Evolutionary conservation across 768 basidiomycete genomes (phyloP).

Genomic region (Auriscalpium microsporum): DNA sequence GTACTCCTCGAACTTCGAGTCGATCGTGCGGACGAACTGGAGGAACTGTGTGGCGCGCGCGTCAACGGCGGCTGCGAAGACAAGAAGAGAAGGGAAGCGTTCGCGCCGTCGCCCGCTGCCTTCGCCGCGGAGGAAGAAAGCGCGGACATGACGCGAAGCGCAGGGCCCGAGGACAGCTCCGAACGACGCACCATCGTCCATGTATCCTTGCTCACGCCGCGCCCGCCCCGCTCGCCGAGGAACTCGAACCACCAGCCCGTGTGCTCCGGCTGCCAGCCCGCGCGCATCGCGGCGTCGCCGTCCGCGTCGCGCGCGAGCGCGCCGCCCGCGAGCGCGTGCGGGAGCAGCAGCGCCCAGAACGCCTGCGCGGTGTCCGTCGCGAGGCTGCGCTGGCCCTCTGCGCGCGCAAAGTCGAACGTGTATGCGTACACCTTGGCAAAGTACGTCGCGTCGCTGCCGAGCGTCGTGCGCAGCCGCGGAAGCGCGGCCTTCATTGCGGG

Average conservation of each 20-base stretch:
- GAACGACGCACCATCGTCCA: slow-evolving; percentile 67
- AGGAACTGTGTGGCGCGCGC: slow-evolving; percentile 43
- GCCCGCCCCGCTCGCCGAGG: slow-evolving; percentile 51
- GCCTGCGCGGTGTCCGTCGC: slow-evolving; percentile 69
- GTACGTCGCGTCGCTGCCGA: slow-evolving; percentile 57
- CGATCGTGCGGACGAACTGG: slow-evolving; percentile 70
- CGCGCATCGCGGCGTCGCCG: slow-evolving; percentile 30
- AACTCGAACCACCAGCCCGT: slow-evolving; percentile 77
- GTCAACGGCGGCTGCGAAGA: not conserved
- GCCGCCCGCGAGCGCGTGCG: slow-evolving; percentile 59
- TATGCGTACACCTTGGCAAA: slow-evolving; percentile 73
- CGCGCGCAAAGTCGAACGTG: slow-evolving; percentile 73
- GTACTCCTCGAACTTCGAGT: slow-evolving; percentile 62
- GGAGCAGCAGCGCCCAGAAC: slow-evolving; percentile 73
- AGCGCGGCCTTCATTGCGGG: slow-evolving; percentile 50
- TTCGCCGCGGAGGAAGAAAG: not conserved
- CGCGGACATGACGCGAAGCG: not conserved
- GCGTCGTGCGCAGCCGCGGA: slow-evolving; percentile 44
- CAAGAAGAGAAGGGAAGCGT: not conserved
- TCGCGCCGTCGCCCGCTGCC: not conserved
- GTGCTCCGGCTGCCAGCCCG: slow-evolving; percentile 56
- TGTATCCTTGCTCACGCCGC: slow-evolving; percentile 82
- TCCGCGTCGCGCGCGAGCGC: slow-evolving; percentile 47
- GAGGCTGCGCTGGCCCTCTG: slow-evolving; percentile 73
- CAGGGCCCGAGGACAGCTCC: not conserved